phyloP scores from a whole-genome alignment of 306 rosid species.

The Quercus parvula region DNA sequence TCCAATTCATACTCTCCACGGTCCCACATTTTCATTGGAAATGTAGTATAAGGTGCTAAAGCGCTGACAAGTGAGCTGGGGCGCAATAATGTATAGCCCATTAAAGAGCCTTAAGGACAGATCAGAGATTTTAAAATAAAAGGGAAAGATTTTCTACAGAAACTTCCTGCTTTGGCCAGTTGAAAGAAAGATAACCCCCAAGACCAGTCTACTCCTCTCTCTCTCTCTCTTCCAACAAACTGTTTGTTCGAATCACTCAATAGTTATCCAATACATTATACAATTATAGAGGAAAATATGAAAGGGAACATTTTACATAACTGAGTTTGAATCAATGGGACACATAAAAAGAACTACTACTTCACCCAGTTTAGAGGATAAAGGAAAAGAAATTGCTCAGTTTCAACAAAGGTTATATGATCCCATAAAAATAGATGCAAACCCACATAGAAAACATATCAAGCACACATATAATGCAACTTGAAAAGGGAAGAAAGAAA shows the following conservation, averaged over 20 bases:
- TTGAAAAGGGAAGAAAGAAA: neutral
- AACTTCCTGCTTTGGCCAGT: neutral
- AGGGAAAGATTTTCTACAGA: neutral
- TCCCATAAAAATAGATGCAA: neutral
- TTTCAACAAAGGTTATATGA: neutral
- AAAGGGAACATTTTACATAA: neutral
- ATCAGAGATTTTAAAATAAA: slow-evolving; percentile 13
- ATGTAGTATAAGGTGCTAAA: slow-evolving; percentile 17
- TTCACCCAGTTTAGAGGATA: neutral
- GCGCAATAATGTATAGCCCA: slow-evolving; percentile 25
- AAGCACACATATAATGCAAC: neutral
- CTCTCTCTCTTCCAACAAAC: neutral
- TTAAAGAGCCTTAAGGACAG: slow-evolving; percentile 9
- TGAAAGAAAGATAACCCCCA: neutral
- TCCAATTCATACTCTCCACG: neutral
- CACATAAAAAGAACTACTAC: neutral
- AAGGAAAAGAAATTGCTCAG: neutral
- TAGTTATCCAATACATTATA: neutral
- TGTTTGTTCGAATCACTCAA: neutral
- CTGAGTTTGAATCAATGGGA: neutral
- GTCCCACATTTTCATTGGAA: slow-evolving; percentile 9
- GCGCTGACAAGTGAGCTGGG: slow-evolving; percentile 33
- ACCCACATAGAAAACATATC: neutral
- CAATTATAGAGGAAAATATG: neutral
- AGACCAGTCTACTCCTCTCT: neutral